These are phyloP conservation scores for Clitocybe nebularis DNA, from an alignment of 1,284 basidiomycete species.

Conservation along the genomic window DNA sequence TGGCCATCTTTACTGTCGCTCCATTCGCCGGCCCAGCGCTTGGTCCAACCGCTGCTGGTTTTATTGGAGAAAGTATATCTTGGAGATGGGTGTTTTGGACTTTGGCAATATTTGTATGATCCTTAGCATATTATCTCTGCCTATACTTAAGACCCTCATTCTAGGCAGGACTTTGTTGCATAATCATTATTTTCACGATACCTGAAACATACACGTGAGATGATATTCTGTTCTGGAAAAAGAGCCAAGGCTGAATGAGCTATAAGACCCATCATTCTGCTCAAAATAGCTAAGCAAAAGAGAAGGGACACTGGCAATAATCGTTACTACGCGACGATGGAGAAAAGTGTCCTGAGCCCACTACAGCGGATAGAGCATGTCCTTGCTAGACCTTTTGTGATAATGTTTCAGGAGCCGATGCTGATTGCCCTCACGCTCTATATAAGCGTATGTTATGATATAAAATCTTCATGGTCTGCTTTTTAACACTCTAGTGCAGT, in stretches of 20 bases:
- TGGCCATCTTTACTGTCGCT: conserved; percentile 67
- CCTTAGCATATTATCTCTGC: not conserved
- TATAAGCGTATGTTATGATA: conserved; percentile 44
- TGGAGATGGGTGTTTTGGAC: conserved; percentile 83
- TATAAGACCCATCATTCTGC: conserved; percentile 52
- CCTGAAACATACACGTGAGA: conserved; percentile 69
- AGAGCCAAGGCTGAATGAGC: too few relatives aligned
- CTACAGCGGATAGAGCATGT: conserved; percentile 43
- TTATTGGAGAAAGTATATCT: conserved; percentile 43
- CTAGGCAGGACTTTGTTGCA: conserved; percentile 39
- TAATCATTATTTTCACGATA: conserved; percentile 61
- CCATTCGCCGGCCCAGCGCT: conserved; percentile 70
- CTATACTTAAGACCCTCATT: not conserved
- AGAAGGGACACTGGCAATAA: conserved; percentile 60
- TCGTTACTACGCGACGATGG: conserved; percentile 54
- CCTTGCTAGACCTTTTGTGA: conserved; percentile 60
- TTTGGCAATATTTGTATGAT: conserved; percentile 59
- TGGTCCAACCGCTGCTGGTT: conserved; percentile 66
- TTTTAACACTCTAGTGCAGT: conserved; percentile 27
- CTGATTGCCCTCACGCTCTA: conserved; percentile 68
- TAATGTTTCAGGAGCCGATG: conserved; percentile 77
- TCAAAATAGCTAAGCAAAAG: conserved; percentile 35
- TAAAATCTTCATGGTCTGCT: too few relatives aligned
- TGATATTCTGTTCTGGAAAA: too few relatives aligned
- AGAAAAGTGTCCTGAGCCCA: conserved; percentile 37